These are phyloP conservation scores for bread wheat (Triticum aestivum) DNA, from an alignment of 176 grass and related monocot species.

Conservation along the genomic window DNA sequence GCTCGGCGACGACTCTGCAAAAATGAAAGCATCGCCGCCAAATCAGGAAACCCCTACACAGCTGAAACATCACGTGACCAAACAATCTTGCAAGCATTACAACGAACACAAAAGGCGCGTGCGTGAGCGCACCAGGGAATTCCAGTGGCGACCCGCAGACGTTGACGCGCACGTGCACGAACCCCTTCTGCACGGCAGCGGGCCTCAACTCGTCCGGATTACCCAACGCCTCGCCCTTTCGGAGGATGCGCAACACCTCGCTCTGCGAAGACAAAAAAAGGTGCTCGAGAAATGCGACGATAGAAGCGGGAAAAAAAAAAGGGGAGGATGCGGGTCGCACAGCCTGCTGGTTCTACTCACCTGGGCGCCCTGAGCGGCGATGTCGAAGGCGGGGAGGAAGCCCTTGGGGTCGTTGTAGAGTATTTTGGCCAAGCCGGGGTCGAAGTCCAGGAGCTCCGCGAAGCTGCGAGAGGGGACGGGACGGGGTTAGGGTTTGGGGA, in stretches of 20 bases:
- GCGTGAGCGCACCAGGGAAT: slow-evolving; percentile 44
- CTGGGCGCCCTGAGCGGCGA: slow-evolving; percentile 44
- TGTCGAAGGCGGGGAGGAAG: slow-evolving; percentile 36
- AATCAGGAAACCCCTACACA: slow-evolving; percentile 3
- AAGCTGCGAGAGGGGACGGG: slow-evolving; percentile 38
- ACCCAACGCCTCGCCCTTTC: slow-evolving; percentile 21
- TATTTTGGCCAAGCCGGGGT: slow-evolving; percentile 33
- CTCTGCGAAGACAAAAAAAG: slow-evolving; percentile 30
- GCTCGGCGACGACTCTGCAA: slow-evolving; percentile 64
- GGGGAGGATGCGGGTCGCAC: background rate
- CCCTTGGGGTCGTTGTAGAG: slow-evolving; percentile 45
- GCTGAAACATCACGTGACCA: background rate
- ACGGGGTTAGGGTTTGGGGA: slow-evolving; percentile 24
- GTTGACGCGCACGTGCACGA: slow-evolving; percentile 71
- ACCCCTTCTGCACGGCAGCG: slow-evolving; percentile 24
- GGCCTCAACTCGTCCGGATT: background rate
- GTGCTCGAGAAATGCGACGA: background rate
- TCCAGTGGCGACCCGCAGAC: slow-evolving; percentile 60
- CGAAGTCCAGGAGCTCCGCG: slow-evolving; percentile 71
- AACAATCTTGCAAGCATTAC: slow-evolving; percentile 8
- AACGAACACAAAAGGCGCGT: background rate
- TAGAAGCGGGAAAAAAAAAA: background rate
- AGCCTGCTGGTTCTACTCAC: slow-evolving; percentile 4
- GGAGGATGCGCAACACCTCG: background rate
- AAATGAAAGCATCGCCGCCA: background rate